Percentiles rank a stretch among this genome's conserved stretches.
Conservation (phyloP, 108 stramenopile genomes). For the Cyclotella choctawhatcheeana region DNA sequence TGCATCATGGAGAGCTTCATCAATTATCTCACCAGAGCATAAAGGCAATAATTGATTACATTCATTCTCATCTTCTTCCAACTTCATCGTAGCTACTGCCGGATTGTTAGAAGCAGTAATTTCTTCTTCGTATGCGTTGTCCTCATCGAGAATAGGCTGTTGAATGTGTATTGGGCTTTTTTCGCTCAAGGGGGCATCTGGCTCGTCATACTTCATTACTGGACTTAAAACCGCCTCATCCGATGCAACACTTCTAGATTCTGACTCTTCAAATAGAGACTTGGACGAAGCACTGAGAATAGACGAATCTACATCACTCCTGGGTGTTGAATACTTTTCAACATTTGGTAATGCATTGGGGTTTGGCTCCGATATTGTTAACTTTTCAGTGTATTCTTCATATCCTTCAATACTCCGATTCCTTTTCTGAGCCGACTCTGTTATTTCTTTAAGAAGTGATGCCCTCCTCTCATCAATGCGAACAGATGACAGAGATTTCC, state of each 20-base stretch:
- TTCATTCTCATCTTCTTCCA: too few relatives aligned
- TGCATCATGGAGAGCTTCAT: too few relatives aligned
- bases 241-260: slow-evolving; percentile 1
- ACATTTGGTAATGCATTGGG: background rate
- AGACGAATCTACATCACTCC: background rate
- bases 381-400: background rate
- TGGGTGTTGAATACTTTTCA: background rate
- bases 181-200: background rate
- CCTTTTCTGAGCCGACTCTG: background rate
- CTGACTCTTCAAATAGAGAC: background rate
- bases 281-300: background rate
- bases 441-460: slow-evolving; percentile 18
- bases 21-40: too few relatives aligned
- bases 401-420: background rate
- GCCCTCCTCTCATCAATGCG: slow-evolving; percentile 14
- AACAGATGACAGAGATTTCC: slow-evolving; percentile 8
- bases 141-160: too few relatives aligned
- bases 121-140: too few relatives aligned
- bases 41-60: too few relatives aligned
- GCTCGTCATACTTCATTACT: background rate
- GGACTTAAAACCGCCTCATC: slow-evolving; percentile 18
- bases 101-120: too few relatives aligned
- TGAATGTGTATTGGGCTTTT: background rate
- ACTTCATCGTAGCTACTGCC: too few relatives aligned
- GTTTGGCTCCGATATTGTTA: background rate